Percentiles rank a stretch among this genome's conserved stretches.
These are phyloP conservation scores for Nemania diffusa DNA, from an alignment of 2,329 filamentous ascomycete genomes.

Conservation along the genomic window DNA sequence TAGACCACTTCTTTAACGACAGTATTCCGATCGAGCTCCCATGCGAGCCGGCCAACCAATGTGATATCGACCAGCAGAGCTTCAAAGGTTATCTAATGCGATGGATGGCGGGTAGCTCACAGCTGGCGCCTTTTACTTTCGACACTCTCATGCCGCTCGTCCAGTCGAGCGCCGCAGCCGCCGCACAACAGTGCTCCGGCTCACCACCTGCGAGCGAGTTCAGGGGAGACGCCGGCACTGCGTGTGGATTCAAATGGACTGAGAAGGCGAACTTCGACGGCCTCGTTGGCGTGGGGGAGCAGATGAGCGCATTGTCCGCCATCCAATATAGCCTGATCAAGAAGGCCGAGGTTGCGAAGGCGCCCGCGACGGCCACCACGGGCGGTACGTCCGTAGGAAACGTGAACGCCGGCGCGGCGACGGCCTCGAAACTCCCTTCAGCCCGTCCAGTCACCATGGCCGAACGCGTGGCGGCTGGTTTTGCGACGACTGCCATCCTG, in stretches of 20 bases:
- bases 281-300: slow-evolving; percentile 70
- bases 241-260: slow-evolving; percentile 76
- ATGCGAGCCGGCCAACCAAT: slow-evolving; percentile 70
- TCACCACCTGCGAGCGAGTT: slow-evolving; percentile 54
- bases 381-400: slow-evolving; percentile 70
- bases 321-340: slow-evolving; percentile 69
- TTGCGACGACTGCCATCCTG: slow-evolving; percentile 63
- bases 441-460: slow-evolving; percentile 57
- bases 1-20: slow-evolving; percentile 65
- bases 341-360: slow-evolving; percentile 37
- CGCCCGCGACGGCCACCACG: slow-evolving; percentile 62
- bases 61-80: slow-evolving; percentile 76
- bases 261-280: slow-evolving; percentile 65
- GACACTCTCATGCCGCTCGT: slow-evolving; percentile 63
- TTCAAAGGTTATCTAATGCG: slow-evolving; percentile 82
- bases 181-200: slow-evolving; percentile 63
- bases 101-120: slow-evolving; percentile 68
- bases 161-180: slow-evolving; percentile 61
- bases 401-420: slow-evolving; percentile 56
- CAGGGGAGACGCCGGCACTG: slow-evolving; percentile 65
- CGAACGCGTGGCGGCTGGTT: slow-evolving; percentile 67
- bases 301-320: slow-evolving; percentile 74
- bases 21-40: slow-evolving; percentile 71
- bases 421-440: slow-evolving; percentile 37
- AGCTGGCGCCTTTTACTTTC: slow-evolving; percentile 64